phyloP scores from a whole-genome alignment of 495 filamentous ascomycete species.

The Extremus antarcticus region DNA sequence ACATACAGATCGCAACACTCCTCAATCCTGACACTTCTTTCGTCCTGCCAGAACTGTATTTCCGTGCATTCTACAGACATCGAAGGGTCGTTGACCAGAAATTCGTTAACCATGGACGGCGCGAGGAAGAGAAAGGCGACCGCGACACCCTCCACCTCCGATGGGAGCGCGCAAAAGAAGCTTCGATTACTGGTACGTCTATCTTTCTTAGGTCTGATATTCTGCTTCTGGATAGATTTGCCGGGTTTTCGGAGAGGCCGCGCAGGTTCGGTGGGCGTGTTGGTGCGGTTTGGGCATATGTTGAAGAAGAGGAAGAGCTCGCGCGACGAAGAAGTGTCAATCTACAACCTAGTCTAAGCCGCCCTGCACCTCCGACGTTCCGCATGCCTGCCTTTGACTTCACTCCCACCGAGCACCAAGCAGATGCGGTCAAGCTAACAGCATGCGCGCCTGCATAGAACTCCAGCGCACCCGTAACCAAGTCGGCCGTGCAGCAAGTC shows the following conservation, averaged over 20 bases:
- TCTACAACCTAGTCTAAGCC: no score
- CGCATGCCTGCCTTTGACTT: background rate
- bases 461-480: constrained; percentile 6
- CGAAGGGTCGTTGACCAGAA: background rate
- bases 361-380: constrained; percentile 14
- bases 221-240: background rate
- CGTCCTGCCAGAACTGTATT: no score
- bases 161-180: constrained; percentile 53
- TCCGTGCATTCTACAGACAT: background rate
- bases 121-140: constrained; percentile 21
- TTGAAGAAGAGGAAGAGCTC: constrained; percentile 7
- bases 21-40: no score
- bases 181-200: constrained; percentile 47
- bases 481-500: constrained; percentile 38
- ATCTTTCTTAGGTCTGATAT: background rate
- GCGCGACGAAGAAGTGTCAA: constrained; percentile 6
- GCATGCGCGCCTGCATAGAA: constrained; percentile 7
- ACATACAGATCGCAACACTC: no score
- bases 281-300: background rate
- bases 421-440: constrained; percentile 1
- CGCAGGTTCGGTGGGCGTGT: background rate
- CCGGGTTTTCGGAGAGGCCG: background rate
- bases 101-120: background rate
- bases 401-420: background rate
- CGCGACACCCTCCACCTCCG: constrained; percentile 27